Evolutionary conservation across 1,284 basidiomycete species (phyloP).

Genomic region (Mycena sp.): DNA sequence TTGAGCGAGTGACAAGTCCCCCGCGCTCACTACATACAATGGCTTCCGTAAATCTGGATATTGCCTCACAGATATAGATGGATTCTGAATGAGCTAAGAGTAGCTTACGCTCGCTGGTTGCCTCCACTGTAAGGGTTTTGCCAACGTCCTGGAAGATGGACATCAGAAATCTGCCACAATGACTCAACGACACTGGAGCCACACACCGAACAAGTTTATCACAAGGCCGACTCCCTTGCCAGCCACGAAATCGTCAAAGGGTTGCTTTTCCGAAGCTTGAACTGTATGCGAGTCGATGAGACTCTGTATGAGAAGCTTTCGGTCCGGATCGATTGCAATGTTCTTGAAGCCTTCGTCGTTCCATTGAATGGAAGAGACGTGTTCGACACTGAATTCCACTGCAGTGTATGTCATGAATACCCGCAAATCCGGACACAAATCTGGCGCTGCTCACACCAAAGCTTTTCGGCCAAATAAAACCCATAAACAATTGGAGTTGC

Average conservation of each 20-base stretch:
- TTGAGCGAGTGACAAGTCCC: too few species aligned
- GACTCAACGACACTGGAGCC: neutral
- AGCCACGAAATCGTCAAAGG: neutral
- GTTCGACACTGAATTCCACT: neutral
- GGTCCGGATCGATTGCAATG: too few species aligned
- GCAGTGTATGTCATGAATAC: neutral
- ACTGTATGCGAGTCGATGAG: neutral
- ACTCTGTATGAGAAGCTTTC: neutral
- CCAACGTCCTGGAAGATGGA: neutral
- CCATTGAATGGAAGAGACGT: neutral
- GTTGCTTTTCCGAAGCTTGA: neutral
- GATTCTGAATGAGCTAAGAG: neutral
- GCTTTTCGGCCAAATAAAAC: neutral
- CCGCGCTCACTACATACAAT: neutral
- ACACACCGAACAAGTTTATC: neutral
- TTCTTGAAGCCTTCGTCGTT: neutral
- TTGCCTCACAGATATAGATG: neutral
- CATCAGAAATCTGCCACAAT: neutral
- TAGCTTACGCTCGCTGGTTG: neutral
- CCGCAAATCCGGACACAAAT: neutral
- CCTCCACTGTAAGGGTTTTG: neutral
- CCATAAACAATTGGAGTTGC: neutral
- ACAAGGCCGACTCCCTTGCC: neutral
- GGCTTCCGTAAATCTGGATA: neutral
- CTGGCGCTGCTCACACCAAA: neutral